Conservation (phyloP, 2,329 filamentous ascomycete genomes). For the Cryphonectria parasitica region DNA sequence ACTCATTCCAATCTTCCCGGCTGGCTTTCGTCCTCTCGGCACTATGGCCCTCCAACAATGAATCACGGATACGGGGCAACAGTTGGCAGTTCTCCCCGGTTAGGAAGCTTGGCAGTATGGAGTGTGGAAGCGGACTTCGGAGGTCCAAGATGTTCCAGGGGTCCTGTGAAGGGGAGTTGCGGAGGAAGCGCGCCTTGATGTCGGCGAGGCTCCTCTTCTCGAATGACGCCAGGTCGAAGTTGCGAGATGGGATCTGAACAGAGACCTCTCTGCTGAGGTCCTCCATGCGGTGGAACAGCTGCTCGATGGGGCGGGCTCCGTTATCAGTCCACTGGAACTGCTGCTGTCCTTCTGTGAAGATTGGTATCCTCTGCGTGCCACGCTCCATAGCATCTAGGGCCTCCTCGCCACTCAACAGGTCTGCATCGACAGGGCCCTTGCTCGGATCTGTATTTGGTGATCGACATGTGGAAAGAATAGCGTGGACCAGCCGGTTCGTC, state of each 20-base stretch:
- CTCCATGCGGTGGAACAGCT: conserved; percentile 37
- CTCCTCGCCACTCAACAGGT: conserved; percentile 24
- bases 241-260: conserved; percentile 37
- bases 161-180: conserved; percentile 24
- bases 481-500: conserved; percentile 28
- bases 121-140: conserved; percentile 34
- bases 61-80: conserved; percentile 36
- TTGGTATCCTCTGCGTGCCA: conserved; percentile 27
- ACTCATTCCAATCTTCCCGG: conserved; percentile 39
- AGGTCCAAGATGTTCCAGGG: conserved; percentile 39
- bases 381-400: conserved; percentile 23
- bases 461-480: conserved; percentile 27
- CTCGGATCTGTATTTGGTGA: conserved; percentile 27
- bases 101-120: conserved; percentile 35
- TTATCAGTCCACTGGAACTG: conserved; percentile 34
- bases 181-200: conserved; percentile 34
- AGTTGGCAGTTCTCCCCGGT: conserved; percentile 38
- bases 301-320: conserved; percentile 32
- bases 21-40: conserved; percentile 36
- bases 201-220: conserved; percentile 32
- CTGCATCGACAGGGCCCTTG: conserved; percentile 26
- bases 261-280: conserved; percentile 35
- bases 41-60: conserved; percentile 43
- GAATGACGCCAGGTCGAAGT: conserved; percentile 33
- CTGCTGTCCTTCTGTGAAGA: conserved; percentile 35